Base-by-base conservation (phyloP, 768 basidiomycete species). In the Postia placenta region DNA sequence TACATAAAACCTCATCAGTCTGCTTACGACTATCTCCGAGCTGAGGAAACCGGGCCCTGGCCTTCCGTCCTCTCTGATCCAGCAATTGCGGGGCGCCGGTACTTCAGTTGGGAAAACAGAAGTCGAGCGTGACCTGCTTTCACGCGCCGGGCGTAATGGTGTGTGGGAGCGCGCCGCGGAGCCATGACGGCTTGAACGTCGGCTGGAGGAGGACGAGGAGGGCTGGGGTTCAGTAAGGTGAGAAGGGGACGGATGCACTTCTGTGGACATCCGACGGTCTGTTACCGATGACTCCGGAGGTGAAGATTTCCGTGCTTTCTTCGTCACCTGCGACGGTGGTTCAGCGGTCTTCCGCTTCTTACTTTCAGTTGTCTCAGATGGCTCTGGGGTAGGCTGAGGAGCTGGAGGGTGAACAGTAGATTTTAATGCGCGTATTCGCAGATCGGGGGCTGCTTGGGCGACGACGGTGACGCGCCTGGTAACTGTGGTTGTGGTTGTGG, bases 121-220 rank as follows among this genome's bases (percentile, higher is more conserved):
- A 0, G 75, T 73, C 0, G 85, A 87, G 53, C 83, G 82, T 50
- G 87, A 87, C 55, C 82, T 78, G n/a, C 76, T 75, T 35, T 80
- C 76, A 9, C 74, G 72, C 24, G 75, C 77, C 2, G 78, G 62
- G 0, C 73, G 67, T 42, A 63, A 45, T 58, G 67, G 20, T 6
- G 50, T 50, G 17, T 55, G 48, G 2, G 51, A 53, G 0, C 54
- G 51, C 3, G 55, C 52, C 2, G 33, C 42, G 5, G 58, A 58
- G 1, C 54, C 42, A 20, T 50, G 47, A 15, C 42, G 48, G 24
- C 52, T 52, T 19, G 53, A 43, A 11, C 49, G 15, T 40, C 42
- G 48, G 45, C 26, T 22, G 43, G 24, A 22, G 39, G 45, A 19
- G 27, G 27, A n/a, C n/a, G n/a, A n/a, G n/a, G n/a, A n/a, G 37